A percentile compares a stretch with the other conserved stretches of the same genome.
These are phyloP conservation scores for Lasiodiplodia hormozganensis DNA, from an alignment of 2,329 filamentous ascomycete genomes.

Conservation along the genomic window DNA sequence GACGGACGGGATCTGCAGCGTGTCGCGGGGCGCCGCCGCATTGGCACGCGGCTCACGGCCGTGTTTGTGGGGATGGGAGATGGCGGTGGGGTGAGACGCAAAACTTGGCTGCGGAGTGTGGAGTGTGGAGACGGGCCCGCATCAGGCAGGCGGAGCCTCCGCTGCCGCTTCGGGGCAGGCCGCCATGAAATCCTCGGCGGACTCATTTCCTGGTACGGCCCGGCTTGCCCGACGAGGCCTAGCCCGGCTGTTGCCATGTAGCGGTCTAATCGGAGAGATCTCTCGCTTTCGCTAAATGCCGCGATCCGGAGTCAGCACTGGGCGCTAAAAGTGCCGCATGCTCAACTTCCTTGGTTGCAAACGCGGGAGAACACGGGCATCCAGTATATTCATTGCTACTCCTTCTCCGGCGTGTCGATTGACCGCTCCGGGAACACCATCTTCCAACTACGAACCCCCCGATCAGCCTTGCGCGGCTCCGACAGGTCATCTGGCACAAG, in stretches of 20 bases:
- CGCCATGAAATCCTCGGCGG: background rate
- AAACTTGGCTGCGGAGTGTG: slow-evolving; percentile 21
- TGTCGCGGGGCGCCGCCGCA: slow-evolving; percentile 14
- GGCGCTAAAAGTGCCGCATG: background rate
- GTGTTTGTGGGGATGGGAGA: slow-evolving; percentile 19
- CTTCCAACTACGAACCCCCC: background rate
- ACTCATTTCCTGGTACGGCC: background rate
- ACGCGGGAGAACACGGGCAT: too few relatives aligned
- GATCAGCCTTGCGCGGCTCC: background rate
- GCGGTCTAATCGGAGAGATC: background rate
- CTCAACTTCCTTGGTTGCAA: background rate
- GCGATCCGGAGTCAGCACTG: background rate
- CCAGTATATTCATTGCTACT: too few relatives aligned
- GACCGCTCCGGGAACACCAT: background rate
- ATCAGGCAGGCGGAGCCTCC: slow-evolving; percentile 6
- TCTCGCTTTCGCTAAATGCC: background rate
- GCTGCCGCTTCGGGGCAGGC: background rate
- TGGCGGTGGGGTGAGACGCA: slow-evolving; percentile 23
- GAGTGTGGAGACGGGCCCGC: slow-evolving; percentile 18
- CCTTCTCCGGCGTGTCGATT: background rate
- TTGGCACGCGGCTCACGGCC: slow-evolving; percentile 6
- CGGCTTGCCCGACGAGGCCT: background rate
- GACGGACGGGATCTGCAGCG: slow-evolving; percentile 20
- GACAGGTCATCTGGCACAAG: background rate
- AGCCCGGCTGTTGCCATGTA: background rate